A percentile compares a stretch with the other conserved stretches of the same genome.
Evolutionary conservation across 139 green algal species (phyloP).

Genomic region (Haematococcus lacustris): DNA sequence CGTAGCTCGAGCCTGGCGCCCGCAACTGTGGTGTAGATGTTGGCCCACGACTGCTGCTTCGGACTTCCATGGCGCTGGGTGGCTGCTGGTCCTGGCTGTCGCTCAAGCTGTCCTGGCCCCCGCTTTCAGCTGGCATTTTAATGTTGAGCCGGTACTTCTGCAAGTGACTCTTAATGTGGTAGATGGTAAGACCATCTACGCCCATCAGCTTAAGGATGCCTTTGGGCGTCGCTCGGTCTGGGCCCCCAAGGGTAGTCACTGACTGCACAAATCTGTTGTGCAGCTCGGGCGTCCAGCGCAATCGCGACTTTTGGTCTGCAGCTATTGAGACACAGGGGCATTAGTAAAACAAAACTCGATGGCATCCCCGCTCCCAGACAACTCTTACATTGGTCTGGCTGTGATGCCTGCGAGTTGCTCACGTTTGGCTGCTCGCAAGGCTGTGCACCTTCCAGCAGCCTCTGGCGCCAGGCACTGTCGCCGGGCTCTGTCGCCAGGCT

Average conservation of each 20-base stretch:
- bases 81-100: not conserved
- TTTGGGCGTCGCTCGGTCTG: conserved; percentile 57
- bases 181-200: conserved; percentile 75
- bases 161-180: conserved; percentile 86
- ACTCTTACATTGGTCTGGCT: too few relatives aligned
- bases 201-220: conserved; percentile 60
- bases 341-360: too few relatives aligned
- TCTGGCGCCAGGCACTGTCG: too few relatives aligned
- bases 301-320: conserved; percentile 46
- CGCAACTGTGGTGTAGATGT: not conserved
- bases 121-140: conserved; percentile 44
- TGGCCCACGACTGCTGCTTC: not conserved
- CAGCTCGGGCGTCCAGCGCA: conserved; percentile 61
- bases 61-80: not conserved
- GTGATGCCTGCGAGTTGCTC: too few relatives aligned
- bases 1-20: too few relatives aligned
- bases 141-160: conserved; percentile 90
- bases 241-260: conserved; percentile 44
- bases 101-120: conserved; percentile 5
- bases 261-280: conserved; percentile 37
- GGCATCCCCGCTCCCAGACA: too few relatives aligned
- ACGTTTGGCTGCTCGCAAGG: too few relatives aligned
- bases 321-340: too few relatives aligned
- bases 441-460: too few relatives aligned
- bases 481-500: too few relatives aligned